Base-by-base conservation (phyloP, 2,329 filamentous ascomycete genomes). In the Coniochaeta sp. region DNA sequence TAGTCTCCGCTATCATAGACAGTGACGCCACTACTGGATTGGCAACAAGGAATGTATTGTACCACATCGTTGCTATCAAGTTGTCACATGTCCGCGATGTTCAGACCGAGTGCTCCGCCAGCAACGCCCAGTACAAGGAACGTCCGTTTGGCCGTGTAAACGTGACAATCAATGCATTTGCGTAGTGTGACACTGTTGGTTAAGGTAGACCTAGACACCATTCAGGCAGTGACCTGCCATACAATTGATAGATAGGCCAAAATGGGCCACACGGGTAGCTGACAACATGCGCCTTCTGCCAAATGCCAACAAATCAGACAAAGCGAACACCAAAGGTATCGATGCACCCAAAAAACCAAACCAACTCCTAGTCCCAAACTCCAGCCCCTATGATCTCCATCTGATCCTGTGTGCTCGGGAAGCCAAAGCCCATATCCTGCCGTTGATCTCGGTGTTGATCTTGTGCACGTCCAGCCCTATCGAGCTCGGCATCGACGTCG, bases 401-500 rank as follows among this genome's bases (percentile, higher is more conserved):
- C 26, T n/a, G 47, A 52, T 52, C 47, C 24, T 52, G 47, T 6
- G 47, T 52, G 47, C 47, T 52, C 47, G 47, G 47, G 14, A 52
- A 52, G 3, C 47, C 47, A 9, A 52, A n/a, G 10, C 47, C 47
- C 47, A 52, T 22, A 4, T 52, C 47, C 47, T 26, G 47, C 26
- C 24, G 47, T 28, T 24, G 30, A 7, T 38, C 54, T 55, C 58
- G 40, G 55, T 63, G 36, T 24, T 50, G 58, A 24, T 61, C 55
- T 58, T 60, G n/a, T n/a, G n/a, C 24, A 42, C 62, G 68, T 7
- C 69, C 67, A 9, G 67, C 69, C 59, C 70, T 61, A 0, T 70
- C 69, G 9, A 78, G 66, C 59, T 78, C 74, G 1, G 67, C 64
- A 24, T 76, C 72, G 2, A 75, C 63, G 38, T 75, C 69, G 68